A percentile compares a stretch with the other conserved stretches of the same genome.
Conservation (phyloP, 2,329 filamentous ascomycete species). For the Pseudogymnoascus sp. region DNA sequence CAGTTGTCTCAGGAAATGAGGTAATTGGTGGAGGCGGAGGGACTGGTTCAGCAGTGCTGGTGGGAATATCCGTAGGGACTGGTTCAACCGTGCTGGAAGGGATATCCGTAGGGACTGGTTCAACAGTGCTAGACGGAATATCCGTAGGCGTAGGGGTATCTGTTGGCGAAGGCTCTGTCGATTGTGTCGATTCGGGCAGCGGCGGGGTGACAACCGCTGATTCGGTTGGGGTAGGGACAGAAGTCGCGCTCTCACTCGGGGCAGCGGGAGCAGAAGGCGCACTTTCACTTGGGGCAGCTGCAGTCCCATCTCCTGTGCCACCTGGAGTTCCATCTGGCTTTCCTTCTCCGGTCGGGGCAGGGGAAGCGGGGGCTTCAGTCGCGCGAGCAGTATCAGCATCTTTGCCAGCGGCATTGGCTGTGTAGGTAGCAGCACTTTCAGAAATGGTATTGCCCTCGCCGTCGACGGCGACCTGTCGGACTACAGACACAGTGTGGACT, state of each 20-base stretch:
- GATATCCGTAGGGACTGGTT: background rate
- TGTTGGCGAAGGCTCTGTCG: background rate
- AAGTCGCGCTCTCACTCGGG: too few relatives aligned
- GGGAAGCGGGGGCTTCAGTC: slow-evolving; percentile 14
- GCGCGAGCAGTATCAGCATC: slow-evolving; percentile 18
- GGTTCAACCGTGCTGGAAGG: too few relatives aligned
- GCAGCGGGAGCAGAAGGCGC: background rate
- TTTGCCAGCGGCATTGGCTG: background rate
- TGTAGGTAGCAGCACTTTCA: background rate
- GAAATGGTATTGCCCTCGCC: slow-evolving; percentile 22
- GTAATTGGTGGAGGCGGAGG: background rate
- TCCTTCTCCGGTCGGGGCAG: slow-evolving; percentile 12
- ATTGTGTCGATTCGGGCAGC: too few relatives aligned
- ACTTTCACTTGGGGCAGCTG: background rate
- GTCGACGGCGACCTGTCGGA: slow-evolving; percentile 27
- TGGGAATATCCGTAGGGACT: background rate
- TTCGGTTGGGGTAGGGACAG: background rate
- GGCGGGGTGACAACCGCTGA: background rate
- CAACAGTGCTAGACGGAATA: too few relatives aligned
- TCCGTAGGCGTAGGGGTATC: too few relatives aligned
- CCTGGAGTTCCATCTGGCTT: too few relatives aligned
- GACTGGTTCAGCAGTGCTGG: background rate
- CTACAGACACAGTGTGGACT: slow-evolving; percentile 22
- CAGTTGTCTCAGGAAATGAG: background rate
- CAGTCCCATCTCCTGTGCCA: too few relatives aligned